Percentiles rank a stretch among this genome's conserved stretches.
Conservation (phyloP, 2,329 filamentous ascomycete genomes). For the Penicillium sumatraense region DNA sequence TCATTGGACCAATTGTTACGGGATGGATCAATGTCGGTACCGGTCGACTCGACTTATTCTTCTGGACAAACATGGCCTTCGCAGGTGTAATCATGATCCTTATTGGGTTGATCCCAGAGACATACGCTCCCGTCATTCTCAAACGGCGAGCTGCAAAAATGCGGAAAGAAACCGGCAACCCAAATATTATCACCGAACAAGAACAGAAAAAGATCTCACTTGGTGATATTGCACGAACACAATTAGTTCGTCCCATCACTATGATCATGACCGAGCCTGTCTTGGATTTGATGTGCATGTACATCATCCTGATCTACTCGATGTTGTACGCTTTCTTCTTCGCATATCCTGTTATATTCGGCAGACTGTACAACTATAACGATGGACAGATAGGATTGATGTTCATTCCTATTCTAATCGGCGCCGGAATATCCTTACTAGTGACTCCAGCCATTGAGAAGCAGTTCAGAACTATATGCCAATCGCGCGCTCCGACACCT, state of each 20-base stretch:
- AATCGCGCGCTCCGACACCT: conserved; percentile 69
- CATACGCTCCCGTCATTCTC: conserved; percentile 40
- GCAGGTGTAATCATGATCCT: conserved; percentile 29
- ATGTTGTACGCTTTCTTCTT: conserved; percentile 53
- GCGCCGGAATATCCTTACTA: conserved; percentile 35
- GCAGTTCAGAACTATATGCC: conserved; percentile 68
- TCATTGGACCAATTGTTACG: conserved; percentile 72
- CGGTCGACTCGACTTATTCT: conserved; percentile 36
- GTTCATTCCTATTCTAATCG: conserved; percentile 40
- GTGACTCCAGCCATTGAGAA: conserved; percentile 64
- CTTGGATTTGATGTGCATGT: conserved; percentile 68
- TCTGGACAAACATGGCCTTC: conserved; percentile 41
- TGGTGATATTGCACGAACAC: conserved; percentile 61
- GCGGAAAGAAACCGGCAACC: conserved; percentile 38
- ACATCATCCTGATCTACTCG: conserved; percentile 62
- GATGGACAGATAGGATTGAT: conserved; percentile 50
- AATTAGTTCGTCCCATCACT: conserved; percentile 77
- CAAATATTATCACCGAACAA: conserved; percentile 38
- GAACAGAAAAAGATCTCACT: conserved; percentile 30
- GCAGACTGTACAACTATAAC: conserved; percentile 64
- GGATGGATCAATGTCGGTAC: conserved; percentile 65
- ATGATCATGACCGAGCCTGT: conserved; percentile 67
- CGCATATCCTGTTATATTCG: conserved; percentile 67
- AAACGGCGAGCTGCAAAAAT: conserved; percentile 38
- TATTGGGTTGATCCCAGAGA: conserved; percentile 38